These are phyloP conservation scores for Amanita pseudoporphyria DNA, from an alignment of 768 basidiomycete species.

Conservation along the genomic window DNA sequence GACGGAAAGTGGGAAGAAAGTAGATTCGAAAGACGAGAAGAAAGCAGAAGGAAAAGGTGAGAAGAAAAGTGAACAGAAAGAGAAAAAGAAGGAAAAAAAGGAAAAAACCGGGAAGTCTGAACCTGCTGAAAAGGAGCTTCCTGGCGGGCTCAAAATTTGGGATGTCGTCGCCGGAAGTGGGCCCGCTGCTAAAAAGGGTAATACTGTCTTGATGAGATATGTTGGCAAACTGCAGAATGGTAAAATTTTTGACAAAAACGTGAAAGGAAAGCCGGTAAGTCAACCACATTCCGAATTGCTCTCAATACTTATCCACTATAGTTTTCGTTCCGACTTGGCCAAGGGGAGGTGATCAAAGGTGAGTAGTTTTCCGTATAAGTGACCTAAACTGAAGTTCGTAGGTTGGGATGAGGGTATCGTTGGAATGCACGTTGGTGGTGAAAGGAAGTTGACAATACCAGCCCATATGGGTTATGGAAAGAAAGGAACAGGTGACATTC, in stretches of 20 bases:
- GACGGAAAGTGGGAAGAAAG: constrained; percentile 28
- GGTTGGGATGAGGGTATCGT: constrained; percentile 89
- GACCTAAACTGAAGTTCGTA: constrained; percentile 16
- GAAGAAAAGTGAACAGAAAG: constrained; percentile 20
- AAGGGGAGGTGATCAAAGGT: constrained; percentile 91
- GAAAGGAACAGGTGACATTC: constrained; percentile 46
- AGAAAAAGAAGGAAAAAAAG: constrained; percentile 22
- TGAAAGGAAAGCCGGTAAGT: constrained; percentile 78
- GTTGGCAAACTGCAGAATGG: constrained; percentile 81
- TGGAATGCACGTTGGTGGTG: constrained; percentile 89
- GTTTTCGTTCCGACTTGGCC: constrained; percentile 75
- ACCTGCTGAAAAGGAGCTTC: constrained; percentile 34
- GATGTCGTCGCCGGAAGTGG: constrained; percentile 79
- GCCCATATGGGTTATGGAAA: constrained; percentile 68
- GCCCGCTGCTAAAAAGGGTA: constrained; percentile 79
- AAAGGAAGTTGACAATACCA: constrained; percentile 73
- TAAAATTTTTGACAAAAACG: constrained; percentile 72
- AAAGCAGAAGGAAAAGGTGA: constrained; percentile 18
- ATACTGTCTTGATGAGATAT: constrained; percentile 80
- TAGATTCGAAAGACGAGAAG: constrained; percentile 21
- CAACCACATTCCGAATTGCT: not conserved
- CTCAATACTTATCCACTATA: constrained; percentile 16
- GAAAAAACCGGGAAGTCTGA: constrained; percentile 21
- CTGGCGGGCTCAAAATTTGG: constrained; percentile 65
- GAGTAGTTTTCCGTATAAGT: constrained; percentile 9